Evolutionary conservation across 768 basidiomycete genomes (phyloP).

Genomic region (Lactarius quietus): DNA sequence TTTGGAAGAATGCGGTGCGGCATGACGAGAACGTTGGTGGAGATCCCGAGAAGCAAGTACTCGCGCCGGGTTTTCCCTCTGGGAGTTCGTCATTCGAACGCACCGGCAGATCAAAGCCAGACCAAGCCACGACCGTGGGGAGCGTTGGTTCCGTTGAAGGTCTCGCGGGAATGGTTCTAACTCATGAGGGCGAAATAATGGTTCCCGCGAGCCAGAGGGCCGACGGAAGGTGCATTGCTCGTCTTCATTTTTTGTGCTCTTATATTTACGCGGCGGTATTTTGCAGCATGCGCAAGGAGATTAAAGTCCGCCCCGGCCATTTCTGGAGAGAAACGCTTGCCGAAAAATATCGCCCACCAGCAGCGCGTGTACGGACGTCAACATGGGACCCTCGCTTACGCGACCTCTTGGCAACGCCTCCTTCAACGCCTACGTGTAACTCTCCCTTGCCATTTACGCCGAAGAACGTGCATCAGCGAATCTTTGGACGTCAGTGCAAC

Average conservation of each 20-base stretch:
- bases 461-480: neutral
- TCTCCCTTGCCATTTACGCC: conserved; percentile 2
- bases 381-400: conserved; percentile 10
- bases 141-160: neutral
- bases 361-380: conserved; percentile 12
- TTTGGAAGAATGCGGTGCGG: neutral
- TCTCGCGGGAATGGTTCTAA: conserved; percentile 8
- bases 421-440: neutral
- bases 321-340: neutral
- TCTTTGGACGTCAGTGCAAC: neutral
- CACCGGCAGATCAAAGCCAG: neutral
- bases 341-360: conserved; percentile 20
- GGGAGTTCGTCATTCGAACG: neutral
- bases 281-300: conserved; percentile 14
- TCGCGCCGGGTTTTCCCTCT: neutral
- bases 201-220: conserved; percentile 19
- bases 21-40: neutral
- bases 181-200: conserved; percentile 8
- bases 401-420: neutral
- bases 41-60: neutral
- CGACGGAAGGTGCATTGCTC: conserved; percentile 11
- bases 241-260: neutral
- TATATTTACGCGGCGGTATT: neutral
- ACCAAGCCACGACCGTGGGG: neutral
- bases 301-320: conserved; percentile 9